These are phyloP conservation scores for Glonium stellatum DNA, from an alignment of 495 filamentous ascomycete genomes.

Conservation along the genomic window DNA sequence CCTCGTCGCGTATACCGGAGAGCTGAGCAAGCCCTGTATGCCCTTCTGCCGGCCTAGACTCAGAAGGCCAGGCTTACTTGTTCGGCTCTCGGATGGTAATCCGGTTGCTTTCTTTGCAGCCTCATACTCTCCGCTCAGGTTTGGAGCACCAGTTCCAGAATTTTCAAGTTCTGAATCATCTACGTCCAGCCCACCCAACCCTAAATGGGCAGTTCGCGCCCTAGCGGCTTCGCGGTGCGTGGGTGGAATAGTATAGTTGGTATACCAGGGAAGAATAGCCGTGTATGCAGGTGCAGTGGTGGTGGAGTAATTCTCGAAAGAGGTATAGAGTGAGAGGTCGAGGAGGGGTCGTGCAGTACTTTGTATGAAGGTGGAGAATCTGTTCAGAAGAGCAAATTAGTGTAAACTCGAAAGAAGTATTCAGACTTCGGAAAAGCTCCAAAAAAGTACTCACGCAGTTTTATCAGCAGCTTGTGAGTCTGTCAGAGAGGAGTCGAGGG, in stretches of 20 bases:
- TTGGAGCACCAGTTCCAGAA: constrained; percentile 21
- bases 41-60: constrained; percentile 30
- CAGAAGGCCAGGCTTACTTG: constrained; percentile 24
- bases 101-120: constrained; percentile 27
- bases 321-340: constrained; percentile 64
- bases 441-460: constrained; percentile 42
- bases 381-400: background rate
- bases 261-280: constrained; percentile 69
- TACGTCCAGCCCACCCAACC: constrained; percentile 60
- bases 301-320: constrained; percentile 70
- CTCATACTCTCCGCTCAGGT: constrained; percentile 13
- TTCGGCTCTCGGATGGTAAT: constrained; percentile 13
- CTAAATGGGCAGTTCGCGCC: constrained; percentile 63
- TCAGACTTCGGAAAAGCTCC: too few relatives aligned
- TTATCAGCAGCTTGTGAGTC: constrained; percentile 46
- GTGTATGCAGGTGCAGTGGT: constrained; percentile 70
- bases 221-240: constrained; percentile 59
- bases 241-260: constrained; percentile 71
- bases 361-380: constrained; percentile 26
- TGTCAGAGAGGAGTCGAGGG: constrained; percentile 47
- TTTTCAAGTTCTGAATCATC: constrained; percentile 29
- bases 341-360: constrained; percentile 30
- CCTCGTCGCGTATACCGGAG: constrained; percentile 38
- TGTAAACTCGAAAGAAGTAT: background rate
- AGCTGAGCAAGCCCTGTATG: constrained; percentile 29